phyloP scores from a whole-genome alignment of 1,284 basidiomycete species.

The Trichosporon inkin region DNA sequence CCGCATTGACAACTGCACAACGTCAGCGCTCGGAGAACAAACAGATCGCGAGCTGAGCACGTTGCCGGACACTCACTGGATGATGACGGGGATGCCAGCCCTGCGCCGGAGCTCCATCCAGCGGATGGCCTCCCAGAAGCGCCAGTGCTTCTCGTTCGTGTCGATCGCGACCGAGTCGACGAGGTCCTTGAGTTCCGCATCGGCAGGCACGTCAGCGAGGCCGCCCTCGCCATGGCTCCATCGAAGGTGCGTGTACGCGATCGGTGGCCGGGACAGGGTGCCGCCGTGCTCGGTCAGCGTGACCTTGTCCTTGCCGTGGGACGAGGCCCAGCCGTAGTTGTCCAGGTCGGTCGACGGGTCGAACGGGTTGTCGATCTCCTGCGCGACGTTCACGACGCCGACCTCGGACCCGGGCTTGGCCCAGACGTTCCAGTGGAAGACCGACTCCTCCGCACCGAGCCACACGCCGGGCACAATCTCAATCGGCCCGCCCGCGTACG shows the following conservation, averaged over 20 bases:
- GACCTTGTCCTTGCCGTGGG: constrained; percentile 23
- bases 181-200: constrained; percentile 27
- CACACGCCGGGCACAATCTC: constrained; percentile 85
- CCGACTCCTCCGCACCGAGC: constrained; percentile 92
- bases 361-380: constrained; percentile 79
- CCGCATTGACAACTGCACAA: constrained; percentile 90
- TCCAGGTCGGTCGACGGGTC: constrained; percentile 44
- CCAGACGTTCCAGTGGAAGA: constrained; percentile 52
- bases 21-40: not conserved
- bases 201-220: constrained; percentile 59
- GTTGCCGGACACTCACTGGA: constrained; percentile 64
- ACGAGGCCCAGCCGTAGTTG: constrained; percentile 11
- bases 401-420: constrained; percentile 20
- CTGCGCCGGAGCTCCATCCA: constrained; percentile 73
- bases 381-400: constrained; percentile 82
- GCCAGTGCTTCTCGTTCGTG: constrained; percentile 43
- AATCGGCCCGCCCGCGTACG: constrained; percentile 80
- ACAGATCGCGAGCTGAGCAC: too few species aligned
- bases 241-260: constrained; percentile 86
- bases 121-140: constrained; percentile 71
- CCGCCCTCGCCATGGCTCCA: constrained; percentile 94
- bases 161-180: not conserved
- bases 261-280: constrained; percentile 59
- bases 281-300: constrained; percentile 22
- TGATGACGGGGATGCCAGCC: constrained; percentile 71